Percentiles rank a stretch among this genome's conserved stretches.
phyloP scores from a whole-genome alignment of 805 yeast species.

The Wickerhamiella slavikovae region DNA sequence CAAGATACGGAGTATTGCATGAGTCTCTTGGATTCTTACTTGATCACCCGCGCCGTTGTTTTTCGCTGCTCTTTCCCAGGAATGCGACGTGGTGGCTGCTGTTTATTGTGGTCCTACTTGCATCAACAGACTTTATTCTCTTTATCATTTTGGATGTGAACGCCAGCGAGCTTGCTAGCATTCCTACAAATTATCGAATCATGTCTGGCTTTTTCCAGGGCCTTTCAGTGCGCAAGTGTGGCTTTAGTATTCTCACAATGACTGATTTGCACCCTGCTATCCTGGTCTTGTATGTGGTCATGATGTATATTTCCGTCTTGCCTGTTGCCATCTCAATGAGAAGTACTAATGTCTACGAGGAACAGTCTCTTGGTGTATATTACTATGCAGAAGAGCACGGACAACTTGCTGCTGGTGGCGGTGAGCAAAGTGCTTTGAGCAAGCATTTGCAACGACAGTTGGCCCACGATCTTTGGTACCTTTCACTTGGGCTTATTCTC shows the following conservation, averaged over 20 bases:
- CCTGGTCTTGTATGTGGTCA: conserved; percentile 78
- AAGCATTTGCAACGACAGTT: conserved; percentile 73
- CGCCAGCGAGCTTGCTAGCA: conserved; percentile 23
- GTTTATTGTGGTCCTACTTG: conserved; percentile 48
- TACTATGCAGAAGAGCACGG: conserved; percentile 15
- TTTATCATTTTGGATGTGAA: conserved; percentile 57
- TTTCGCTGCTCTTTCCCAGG: conserved; percentile 76
- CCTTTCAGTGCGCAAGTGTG: conserved; percentile 84
- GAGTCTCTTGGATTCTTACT: conserved; percentile 73
- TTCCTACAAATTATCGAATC: conserved; percentile 48
- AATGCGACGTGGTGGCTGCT: conserved; percentile 86
- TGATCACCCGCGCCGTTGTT: conserved; percentile 95
- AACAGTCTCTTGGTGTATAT: conserved; percentile 88
- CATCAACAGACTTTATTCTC: conserved; percentile 57
- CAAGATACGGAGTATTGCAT: conserved; percentile 24
- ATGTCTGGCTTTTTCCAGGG: conserved; percentile 81
- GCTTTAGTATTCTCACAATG: conserved; percentile 56
- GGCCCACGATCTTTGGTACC: conserved; percentile 87
- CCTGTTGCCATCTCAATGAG: conserved; percentile 93
- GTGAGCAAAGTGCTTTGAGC: conserved; percentile 25
- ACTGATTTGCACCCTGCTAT: conserved; percentile 67
- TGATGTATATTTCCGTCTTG: conserved; percentile 96
- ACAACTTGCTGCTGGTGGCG: conserved; percentile 9
- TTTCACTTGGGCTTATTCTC: conserved; percentile 66
- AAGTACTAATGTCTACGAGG: conserved; percentile 94